phyloP scores from a whole-genome alignment of 129 eudicot genomes.

The Helianthus tuberosus region DNA sequence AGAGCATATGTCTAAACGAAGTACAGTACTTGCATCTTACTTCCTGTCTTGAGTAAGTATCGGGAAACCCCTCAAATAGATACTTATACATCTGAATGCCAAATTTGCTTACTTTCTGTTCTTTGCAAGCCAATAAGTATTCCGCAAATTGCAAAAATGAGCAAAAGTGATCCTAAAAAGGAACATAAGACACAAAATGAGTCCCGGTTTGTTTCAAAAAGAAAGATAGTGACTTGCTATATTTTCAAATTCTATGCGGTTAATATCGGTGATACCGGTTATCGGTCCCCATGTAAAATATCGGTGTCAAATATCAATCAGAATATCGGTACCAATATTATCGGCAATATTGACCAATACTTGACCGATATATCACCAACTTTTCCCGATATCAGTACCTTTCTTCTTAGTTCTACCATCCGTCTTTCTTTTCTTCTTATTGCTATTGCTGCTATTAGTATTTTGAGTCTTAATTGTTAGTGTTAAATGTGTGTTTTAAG shows the following conservation, averaged over 20 bases:
- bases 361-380: too few relatives aligned
- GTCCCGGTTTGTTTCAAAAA: conserved; percentile 10
- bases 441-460: too few relatives aligned
- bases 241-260: background rate
- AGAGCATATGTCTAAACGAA: conserved; percentile 11
- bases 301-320: too few relatives aligned
- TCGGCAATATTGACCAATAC: too few relatives aligned
- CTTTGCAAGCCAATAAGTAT: conserved; percentile 75
- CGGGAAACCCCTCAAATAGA: conserved; percentile 69
- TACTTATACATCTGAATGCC: conserved; percentile 61
- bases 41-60: conserved; percentile 80
- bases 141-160: conserved; percentile 68
- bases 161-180: conserved; percentile 60
- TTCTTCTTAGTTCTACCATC: too few relatives aligned
- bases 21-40: conserved; percentile 42
- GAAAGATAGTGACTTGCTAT: conserved; percentile 3
- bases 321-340: too few relatives aligned
- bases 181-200: conserved; percentile 20
- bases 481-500: too few relatives aligned
- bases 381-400: too few relatives aligned
- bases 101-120: conserved; percentile 59
- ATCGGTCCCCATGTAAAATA: too few relatives aligned
- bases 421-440: too few relatives aligned
- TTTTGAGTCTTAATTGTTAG: too few relatives aligned
- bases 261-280: too few relatives aligned